Conservation (phyloP, 2,329 filamentous ascomycete genomes). For the Aspergillus melleus region DNA sequence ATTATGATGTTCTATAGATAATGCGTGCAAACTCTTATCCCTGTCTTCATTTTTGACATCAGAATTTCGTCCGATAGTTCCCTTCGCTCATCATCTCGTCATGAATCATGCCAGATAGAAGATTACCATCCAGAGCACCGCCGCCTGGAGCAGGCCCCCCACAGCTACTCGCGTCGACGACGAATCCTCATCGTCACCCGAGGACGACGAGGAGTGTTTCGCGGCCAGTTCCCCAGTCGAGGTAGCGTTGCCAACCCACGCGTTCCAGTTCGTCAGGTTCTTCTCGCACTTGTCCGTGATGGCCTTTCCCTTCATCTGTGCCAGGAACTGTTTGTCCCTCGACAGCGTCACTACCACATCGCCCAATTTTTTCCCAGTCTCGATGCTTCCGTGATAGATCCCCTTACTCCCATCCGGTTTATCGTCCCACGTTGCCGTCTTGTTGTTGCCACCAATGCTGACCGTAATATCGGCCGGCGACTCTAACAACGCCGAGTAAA, state of each 20-base stretch:
- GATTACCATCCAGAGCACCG: not conserved
- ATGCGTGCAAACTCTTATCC: not conserved
- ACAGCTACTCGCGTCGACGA: not conserved
- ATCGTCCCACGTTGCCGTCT: constrained; percentile 24
- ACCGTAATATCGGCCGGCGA: constrained; percentile 30
- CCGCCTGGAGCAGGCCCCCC: not conserved
- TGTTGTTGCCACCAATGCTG: constrained; percentile 30
- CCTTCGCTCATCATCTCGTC: not conserved
- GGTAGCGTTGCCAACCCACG: constrained; percentile 34
- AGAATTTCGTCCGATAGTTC: not conserved
- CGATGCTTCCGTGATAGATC: constrained; percentile 34
- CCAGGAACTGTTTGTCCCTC: constrained; percentile 21
- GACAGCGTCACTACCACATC: constrained; percentile 28
- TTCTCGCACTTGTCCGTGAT: constrained; percentile 25
- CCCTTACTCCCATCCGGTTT: constrained; percentile 31
- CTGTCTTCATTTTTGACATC: not conserved
- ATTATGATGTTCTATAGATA: not conserved
- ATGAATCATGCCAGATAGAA: not conserved
- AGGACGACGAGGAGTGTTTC: not conserved
- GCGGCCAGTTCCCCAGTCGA: constrained; percentile 1
- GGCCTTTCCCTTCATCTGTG: constrained; percentile 22
- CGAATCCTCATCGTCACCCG: not conserved
- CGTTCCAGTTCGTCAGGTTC: constrained; percentile 37
- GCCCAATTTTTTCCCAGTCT: constrained; percentile 24
- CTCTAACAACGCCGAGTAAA: constrained; percentile 37